Evolutionary conservation across 345 rosid species (phyloP), one percentile per base, ranked within the genome.

Genomic region (Cardamine occulta): DNA sequence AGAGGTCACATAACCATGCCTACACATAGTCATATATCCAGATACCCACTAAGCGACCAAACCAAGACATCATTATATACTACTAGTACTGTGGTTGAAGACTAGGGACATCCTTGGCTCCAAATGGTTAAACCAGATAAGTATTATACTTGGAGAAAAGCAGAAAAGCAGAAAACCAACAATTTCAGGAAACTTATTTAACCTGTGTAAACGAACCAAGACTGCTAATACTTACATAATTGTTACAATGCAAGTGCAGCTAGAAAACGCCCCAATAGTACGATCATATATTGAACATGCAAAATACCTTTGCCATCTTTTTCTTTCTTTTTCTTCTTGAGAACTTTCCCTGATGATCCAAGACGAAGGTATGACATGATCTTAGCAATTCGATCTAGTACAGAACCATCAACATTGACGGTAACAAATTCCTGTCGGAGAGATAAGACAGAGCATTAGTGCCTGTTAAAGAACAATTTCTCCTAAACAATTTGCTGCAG

Each of bases 261-360:
- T 40, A 68, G 35, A 59, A 37, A 47, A 39, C 19, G 47, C 13
- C 19, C 45, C 52, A 42, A 55, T 47, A 37, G 37, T 29, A 32
- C 55, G 44, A 24, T 55, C 19, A 7, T 31, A 53, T 29, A 62
- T 2, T 18, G 74, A 53, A 34, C 17, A 65, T 70, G 32, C 21
- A 42, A 31, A 29, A 48, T 78, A 90, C 99, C 96, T 88, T 83
- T 92, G 2, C 79, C 61, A 63, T 89, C 97, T 84, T 82, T 95
- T 63, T 95, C 97, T 79, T 92, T 95, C 93, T 86, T 95, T 84
- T 95, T 95, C 97, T 92, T 94, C 91, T 95, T 95, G 55, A 92
- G 92, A 79, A 95, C 96, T 88, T 95, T 92, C 70, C 99, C 99
- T 37, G 99, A 90, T 74, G 99, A 90, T 73, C 97, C 97, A 78